phyloP scores from a whole-genome alignment of 495 filamentous ascomycete genomes.

The Podospora fimiseda region DNA sequence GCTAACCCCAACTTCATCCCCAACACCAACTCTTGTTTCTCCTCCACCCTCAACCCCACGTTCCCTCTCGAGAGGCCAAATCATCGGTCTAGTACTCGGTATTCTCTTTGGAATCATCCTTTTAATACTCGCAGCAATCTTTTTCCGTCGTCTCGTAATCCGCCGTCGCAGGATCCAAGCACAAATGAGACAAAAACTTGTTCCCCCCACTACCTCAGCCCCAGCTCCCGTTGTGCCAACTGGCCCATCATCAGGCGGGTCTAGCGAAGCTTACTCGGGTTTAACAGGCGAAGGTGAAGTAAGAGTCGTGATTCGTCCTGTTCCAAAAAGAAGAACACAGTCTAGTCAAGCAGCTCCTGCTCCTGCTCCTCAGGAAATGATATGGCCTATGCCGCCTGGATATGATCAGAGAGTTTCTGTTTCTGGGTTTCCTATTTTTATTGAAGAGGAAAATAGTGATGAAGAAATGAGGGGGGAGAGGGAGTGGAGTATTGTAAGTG shows the following conservation, averaged over 20 bases:
- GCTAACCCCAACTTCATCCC: neutral
- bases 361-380: neutral
- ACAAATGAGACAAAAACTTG: constrained; percentile 15
- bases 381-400: constrained; percentile 1
- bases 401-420: neutral
- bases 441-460: neutral
- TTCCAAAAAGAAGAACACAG: constrained; percentile 6
- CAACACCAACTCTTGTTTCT: neutral
- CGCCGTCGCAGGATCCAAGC: constrained; percentile 13
- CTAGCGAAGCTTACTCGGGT: constrained; percentile 1
- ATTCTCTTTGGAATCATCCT: constrained; percentile 17
- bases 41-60: neutral
- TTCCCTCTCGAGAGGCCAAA: constrained; percentile 15
- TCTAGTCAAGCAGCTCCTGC: neutral
- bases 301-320: constrained; percentile 24
- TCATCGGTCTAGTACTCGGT: constrained; percentile 20
- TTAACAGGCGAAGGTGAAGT: constrained; percentile 23
- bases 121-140: constrained; percentile 20
- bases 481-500: neutral
- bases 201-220: constrained; percentile 3
- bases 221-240: constrained; percentile 3
- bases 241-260: neutral
- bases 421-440: neutral
- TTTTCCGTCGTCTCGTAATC: constrained; percentile 20
- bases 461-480: neutral